Evolutionary conservation across 192 early-diverging fungal species (phyloP).

Genomic region (Phlyctochytrium planicorne): DNA sequence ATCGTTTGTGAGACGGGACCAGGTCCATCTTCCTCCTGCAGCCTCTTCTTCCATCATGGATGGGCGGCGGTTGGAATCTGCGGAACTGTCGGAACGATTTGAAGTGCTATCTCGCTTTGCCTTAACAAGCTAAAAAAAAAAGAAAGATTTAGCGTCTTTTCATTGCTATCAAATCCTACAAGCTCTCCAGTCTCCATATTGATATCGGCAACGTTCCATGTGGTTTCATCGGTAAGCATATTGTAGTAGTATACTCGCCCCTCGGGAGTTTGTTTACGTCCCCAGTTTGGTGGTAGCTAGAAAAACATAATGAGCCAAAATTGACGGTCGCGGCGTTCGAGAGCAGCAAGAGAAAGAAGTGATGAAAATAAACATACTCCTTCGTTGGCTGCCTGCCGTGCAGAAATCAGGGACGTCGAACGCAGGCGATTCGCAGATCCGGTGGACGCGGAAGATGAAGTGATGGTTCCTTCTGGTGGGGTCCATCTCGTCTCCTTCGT

Average conservation of each 20-base stretch:
- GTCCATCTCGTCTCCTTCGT: conserved; percentile 57
- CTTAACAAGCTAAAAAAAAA: neutral
- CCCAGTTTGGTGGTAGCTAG: conserved; percentile 59
- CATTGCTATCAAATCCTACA: conserved; percentile 34
- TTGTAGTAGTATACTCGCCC: conserved; percentile 66
- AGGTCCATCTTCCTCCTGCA: conserved; percentile 22
- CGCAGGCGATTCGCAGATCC: conserved; percentile 8
- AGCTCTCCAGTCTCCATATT: conserved; percentile 40
- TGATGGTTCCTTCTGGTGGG: conserved; percentile 32
- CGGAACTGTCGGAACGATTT: neutral
- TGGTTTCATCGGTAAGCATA: conserved; percentile 65
- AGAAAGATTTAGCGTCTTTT: neutral
- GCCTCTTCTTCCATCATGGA: conserved; percentile 30
- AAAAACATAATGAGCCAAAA: neutral
- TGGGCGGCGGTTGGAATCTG: conserved; percentile 25
- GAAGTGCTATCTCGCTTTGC: neutral
- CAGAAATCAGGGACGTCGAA: neutral
- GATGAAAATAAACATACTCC: too few relatives aligned
- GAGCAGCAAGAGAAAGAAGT: conserved; percentile 1
- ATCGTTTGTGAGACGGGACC: conserved; percentile 40
- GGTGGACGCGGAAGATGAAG: neutral
- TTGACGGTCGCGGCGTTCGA: conserved; percentile 2
- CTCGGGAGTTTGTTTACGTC: conserved; percentile 55
- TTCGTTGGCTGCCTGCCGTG: conserved; percentile 2
- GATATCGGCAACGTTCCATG: conserved; percentile 46